Evolutionary conservation across 805 yeast species (phyloP), one percentile per base, ranked within the genome.

Genomic region (Suhomyces canberraensis): DNA sequence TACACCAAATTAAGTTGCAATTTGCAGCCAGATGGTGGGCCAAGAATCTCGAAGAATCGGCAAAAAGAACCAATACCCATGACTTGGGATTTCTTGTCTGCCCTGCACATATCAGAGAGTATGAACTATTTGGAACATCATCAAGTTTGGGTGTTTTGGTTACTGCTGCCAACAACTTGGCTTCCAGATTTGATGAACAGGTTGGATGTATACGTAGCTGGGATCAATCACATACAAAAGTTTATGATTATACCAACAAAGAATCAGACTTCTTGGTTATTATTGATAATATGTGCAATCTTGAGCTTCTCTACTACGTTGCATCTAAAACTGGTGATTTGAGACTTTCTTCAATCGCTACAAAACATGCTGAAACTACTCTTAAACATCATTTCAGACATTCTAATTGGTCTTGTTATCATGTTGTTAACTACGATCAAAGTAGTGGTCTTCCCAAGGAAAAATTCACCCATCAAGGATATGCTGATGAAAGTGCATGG

Each of bases 331-430:
- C 60, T 8, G 62, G 63, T 14, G 60, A 59, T 37, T 29, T 41
- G 21, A 33, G 36, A 5, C 46, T 47, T 14, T 48, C 61, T 8
- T 44, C 50, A 2, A 44, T 49, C 24, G 64, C 63, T 5, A 55
- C 59, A 4, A 46, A 38, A 4, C 64, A 59, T 37, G 64, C 64
- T 8, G 54, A 53, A 36, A 54, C 47, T 6, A 54, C 62, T 5
- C 32, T 52, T 25, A 48, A 52, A 25, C 27, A 49, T 31, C 58
- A 52, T 28, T 41, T 54, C 35, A 42, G 57, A 37, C 22, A 45
- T n/a, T 31, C 37, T 8, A 53, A 55, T 11, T 44, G 51, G 50
- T 46, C 45, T 16, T 43, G 50, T 8, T 53, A 49, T 34, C 64
- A 58, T 36, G 41, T 56, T 11, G 38, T 56, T 15, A 51, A 52